Evolutionary conservation across 306 rosid species (phyloP), one percentile per base, ranked within the genome.

Genomic region (Lathyrus aphaca): DNA sequence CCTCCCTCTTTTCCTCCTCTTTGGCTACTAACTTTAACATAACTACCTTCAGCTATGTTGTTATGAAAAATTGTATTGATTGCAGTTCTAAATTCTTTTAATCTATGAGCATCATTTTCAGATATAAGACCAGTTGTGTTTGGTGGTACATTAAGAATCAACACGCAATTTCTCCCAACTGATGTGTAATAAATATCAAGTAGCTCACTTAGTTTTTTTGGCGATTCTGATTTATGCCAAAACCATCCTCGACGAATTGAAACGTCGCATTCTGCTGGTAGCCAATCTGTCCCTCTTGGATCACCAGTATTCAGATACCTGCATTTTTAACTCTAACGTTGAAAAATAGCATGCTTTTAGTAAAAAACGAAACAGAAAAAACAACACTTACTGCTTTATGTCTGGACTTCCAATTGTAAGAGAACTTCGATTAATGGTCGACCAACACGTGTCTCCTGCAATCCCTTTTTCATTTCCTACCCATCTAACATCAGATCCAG

Each of bases 401-500:
- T 77, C 55, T 12, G 87, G 61, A 23, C 43, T 59, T 74, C 98
- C 98, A 29, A 93, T 93, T 48, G 96, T 69, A 8, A 93, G 83
- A 30, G 82, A 81, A 73, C 78, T 85, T 82, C 85, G 74, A 62
- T 93, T 90, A 49, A 90, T 78, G 65, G 83, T 81, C 6, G 98
- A 93, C 97, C 97, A 93, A 70, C 91, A 90, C 0, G 94, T 78
- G 37, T 69, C 56, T n/a, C 90, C 94, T 55, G 97, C 96, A 29
- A 37, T 67, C 0, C 94, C 98, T 0, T 69, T 23, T 78, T 90
- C 91, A 30, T 78, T 67, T 55, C 96, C 98, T 18, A 93, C 90
- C 97, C 98, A 93, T 80, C 98, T 80, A 32, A 93, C 87, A 39
- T 90, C 94, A 2, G 94, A 93, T n/a, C 96, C 97, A 18, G 96